Evolutionary conservation across 176 grass and related monocot species (phyloP), one percentile per base, ranked within the genome.

Genomic region (Eragrostis curvula): DNA sequence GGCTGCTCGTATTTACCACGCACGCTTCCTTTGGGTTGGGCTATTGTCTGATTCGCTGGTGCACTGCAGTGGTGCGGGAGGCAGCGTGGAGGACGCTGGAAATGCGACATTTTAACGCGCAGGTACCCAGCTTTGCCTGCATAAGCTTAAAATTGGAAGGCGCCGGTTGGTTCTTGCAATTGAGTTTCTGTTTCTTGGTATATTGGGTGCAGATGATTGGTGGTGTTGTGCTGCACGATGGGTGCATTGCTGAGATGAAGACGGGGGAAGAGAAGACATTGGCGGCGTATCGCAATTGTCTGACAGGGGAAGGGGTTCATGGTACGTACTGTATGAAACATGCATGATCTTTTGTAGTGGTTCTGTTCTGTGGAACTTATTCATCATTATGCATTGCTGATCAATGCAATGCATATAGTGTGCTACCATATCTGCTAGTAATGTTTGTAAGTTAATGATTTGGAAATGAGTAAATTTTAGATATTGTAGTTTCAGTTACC

Each of bases 161-260:
- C 25, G 13, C 20, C 20, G 29, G 29, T 71, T 23, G 41, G 36
- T 50, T 51, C 15, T 70, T 7, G 48, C 46, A 21, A 64, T 73
- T 66, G 7, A 73, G 50, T 40, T 62, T 17, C 28, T 10, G 79
- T 74, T 43, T 11, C 3, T 45, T 53, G 42, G 56, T 79, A 11
- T 69, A 41, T 65, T 67, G 17, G 23, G 66, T 36, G 47, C 65
- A 98, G 96, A 95, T 98, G 72, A 91, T 98, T 90, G 96, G 96
- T 12, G 96, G 96, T 47, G 92, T 90, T n/a, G 96, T 98, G 59
- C 90, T 98, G n/a, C 86, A 98, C 6, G 96, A 98, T 36, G 92
- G 96, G 39, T 98, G 96, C 82, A 98, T 98, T 80, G 96, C 96
- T 0, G 96, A 95, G 88, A 95, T 98, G 96, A 98, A 98, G 87